These are phyloP conservation scores for Monosporozyma aerobia DNA, from an alignment of 805 yeast species.

Conservation along the genomic window DNA sequence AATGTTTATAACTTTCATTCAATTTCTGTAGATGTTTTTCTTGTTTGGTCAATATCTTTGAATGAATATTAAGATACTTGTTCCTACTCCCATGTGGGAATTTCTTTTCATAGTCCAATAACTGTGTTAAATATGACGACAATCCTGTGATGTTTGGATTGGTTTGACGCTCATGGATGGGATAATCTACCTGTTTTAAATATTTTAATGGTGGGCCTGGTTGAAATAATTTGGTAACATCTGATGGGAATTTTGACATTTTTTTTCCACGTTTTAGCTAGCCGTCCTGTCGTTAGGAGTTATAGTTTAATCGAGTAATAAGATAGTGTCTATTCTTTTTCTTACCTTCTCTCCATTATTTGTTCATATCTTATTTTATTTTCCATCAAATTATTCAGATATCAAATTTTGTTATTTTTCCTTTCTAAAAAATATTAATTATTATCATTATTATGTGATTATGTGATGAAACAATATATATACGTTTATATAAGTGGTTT, in stretches of 20 bases:
- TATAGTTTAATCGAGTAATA: too few species aligned
- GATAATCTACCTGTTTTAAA: slow-evolving; percentile 41
- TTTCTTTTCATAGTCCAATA: slow-evolving; percentile 27
- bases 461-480: neutral
- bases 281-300: too few species aligned
- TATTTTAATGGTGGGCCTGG: slow-evolving; percentile 50
- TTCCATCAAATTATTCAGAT: too few species aligned
- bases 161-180: slow-evolving; percentile 36
- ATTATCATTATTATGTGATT: neutral
- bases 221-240: slow-evolving; percentile 34
- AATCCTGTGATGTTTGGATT: slow-evolving; percentile 43
- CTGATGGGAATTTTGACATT: slow-evolving; percentile 32
- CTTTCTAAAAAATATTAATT: neutral
- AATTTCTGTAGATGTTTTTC: slow-evolving; percentile 25
- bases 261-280: too few species aligned
- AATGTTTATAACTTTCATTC: slow-evolving; percentile 30
- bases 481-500: neutral
- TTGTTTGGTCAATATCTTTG: slow-evolving; percentile 12
- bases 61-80: slow-evolving; percentile 22
- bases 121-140: slow-evolving; percentile 21
- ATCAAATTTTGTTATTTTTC: too few species aligned
- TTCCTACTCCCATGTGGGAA: slow-evolving; percentile 17
- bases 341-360: too few species aligned
- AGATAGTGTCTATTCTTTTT: too few species aligned
- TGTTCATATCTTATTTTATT: too few species aligned